These are phyloP conservation scores for Penicillium silybi DNA, from an alignment of 495 filamentous ascomycete species.

Conservation along the genomic window DNA sequence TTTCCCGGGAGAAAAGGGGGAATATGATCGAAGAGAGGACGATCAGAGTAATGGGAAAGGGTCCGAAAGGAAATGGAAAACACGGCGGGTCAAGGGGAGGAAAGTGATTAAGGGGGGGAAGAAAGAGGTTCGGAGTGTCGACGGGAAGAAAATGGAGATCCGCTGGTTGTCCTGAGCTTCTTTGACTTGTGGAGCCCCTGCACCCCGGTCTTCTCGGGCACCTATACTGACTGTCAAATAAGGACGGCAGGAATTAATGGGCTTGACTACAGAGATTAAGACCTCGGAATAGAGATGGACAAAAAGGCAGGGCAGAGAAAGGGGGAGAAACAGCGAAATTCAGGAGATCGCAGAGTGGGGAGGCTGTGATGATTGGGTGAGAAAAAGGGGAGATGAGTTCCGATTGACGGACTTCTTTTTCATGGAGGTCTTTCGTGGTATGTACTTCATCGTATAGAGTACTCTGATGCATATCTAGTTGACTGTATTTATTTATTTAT, in stretches of 20 bases:
- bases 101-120: not conserved
- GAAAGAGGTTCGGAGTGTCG: not conserved
- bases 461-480: not conserved
- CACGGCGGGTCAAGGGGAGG: not conserved
- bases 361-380: constrained; percentile 6
- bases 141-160: not conserved
- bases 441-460: no score
- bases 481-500: no score
- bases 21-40: constrained; percentile 1
- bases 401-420: no score
- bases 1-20: constrained; percentile 7
- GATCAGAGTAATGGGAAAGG: not conserved
- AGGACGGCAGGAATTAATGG: not conserved
- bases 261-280: not conserved
- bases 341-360: constrained; percentile 8
- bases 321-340: constrained; percentile 6
- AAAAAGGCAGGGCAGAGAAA: not conserved
- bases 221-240: not conserved
- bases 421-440: no score
- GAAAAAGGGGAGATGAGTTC: not conserved
- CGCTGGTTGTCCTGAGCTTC: constrained; percentile 2
- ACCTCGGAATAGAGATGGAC: not conserved
- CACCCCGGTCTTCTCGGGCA: not conserved
- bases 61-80: not conserved
- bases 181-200: constrained; percentile 1